Base-by-base conservation (phyloP, 1,139 yeast genomes). In the Protomyces lactucae-debilis region DNA sequence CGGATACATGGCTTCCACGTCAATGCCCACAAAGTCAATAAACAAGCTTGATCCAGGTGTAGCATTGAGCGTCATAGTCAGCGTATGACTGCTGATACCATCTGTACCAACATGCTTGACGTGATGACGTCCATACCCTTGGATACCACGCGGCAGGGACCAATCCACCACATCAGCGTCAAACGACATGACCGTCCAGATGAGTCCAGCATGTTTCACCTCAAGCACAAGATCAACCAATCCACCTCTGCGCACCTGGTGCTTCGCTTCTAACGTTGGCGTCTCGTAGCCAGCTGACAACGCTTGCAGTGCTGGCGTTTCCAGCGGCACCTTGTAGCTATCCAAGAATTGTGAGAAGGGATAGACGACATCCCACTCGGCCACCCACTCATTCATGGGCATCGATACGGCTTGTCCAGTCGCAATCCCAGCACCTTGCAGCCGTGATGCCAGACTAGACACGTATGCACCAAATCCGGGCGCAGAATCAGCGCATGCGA, bases 351-450 rank as follows among this genome's bases (percentile, higher is more conserved):
- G 66, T 23, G 64, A 59, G 40, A 64, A 64, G 16, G 66, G 66
- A 51, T 64, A 64, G 35, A 64, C 52, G 36, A 64, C 60, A 48
- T 64, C 66, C 66, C 66, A 64, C 36, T 64, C 66, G 12, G 64
- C 52, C 40, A 59, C 37, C 64, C 64, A 64, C 18, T 64, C 66
- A 40, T 63, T 52, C 43, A 64, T 46, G 9, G 45, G 52, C 12
- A 46, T 59, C 43, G 45, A 32, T 40, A 54, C 61, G 36, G 43
- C 57, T 6, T 52, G 54, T 25, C 59, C 66, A 2, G 16, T n/a
- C 4, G 43, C 18, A 4, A 37, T n/a, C 5, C 43, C 43, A 14
- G 4, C 43, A 23, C 45, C 52, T n/a, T 56, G 53, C 21, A 59
- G 28, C 6, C 57, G 40, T 23, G 48, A 35, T 16, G 66, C 54